Percentiles rank a stretch among this genome's conserved stretches.
Evolutionary conservation across 2,329 filamentous ascomycete genomes (phyloP).

Genomic region (Hypoxylon sp.): DNA sequence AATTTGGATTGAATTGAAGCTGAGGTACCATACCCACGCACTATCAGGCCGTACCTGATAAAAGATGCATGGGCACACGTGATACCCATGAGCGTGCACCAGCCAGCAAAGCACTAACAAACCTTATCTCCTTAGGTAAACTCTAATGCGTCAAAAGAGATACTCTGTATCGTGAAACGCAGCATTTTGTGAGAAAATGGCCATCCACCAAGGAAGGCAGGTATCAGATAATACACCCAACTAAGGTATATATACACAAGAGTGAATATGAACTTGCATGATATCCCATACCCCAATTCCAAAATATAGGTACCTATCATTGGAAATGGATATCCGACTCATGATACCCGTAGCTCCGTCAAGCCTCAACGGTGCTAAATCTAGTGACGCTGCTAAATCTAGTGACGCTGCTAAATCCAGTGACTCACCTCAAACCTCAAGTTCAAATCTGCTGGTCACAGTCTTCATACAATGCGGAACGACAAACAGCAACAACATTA

Average conservation of each 20-base stretch:
- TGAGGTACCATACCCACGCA: background rate
- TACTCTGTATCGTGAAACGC: background rate
- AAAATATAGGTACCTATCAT: background rate
- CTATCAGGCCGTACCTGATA: no score
- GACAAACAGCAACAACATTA: background rate
- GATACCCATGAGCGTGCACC: constrained; percentile 33
- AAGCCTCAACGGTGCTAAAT: background rate
- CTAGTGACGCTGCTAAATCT: background rate
- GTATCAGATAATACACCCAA: background rate
- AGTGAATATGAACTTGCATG: background rate
- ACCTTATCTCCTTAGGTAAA: background rate
- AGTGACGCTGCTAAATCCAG: background rate
- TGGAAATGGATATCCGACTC: background rate
- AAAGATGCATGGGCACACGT: constrained; percentile 31
- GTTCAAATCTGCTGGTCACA: background rate
- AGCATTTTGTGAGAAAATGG: background rate
- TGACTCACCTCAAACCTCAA: background rate
- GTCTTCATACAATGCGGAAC: background rate
- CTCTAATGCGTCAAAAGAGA: no score
- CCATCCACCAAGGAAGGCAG: background rate
- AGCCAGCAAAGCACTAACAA: background rate
- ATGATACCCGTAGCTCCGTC: background rate
- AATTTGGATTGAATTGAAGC: constrained; percentile 1
- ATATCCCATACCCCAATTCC: background rate
- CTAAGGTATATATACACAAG: no score